Evolutionary conservation across 768 basidiomycete species (phyloP).

Genomic region (Boletus rubropictus): DNA sequence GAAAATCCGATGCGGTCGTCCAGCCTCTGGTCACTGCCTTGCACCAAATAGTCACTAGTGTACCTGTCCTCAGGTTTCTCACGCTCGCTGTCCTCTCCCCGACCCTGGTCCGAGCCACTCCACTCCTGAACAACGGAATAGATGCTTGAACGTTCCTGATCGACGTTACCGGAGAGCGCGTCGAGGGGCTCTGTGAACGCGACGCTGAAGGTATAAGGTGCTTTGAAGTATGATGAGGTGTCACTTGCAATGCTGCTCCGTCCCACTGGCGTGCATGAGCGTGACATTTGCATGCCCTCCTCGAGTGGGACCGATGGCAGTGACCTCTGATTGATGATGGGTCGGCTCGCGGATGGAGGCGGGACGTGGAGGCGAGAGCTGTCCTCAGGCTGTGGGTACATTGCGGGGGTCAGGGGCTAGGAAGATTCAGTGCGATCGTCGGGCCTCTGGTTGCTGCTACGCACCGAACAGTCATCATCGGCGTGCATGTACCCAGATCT

Average conservation of each 20-base stretch:
- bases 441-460: background rate
- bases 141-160: conserved; percentile 25
- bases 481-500: background rate
- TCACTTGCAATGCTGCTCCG: conserved; percentile 46
- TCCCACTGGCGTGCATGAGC: conserved; percentile 38
- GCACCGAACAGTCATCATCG: background rate
- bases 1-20: background rate
- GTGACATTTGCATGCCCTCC: conserved; percentile 38
- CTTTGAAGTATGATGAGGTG: conserved; percentile 42
- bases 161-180: conserved; percentile 11
- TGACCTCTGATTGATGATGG: conserved; percentile 26
- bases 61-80: conserved; percentile 14
- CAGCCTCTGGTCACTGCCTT: background rate
- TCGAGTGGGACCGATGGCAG: conserved; percentile 40
- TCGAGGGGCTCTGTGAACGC: conserved; percentile 29
- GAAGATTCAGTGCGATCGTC: background rate
- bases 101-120: conserved; percentile 19
- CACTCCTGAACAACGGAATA: conserved; percentile 26
- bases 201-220: conserved; percentile 36
- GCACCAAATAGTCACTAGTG: conserved; percentile 21
- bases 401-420: background rate
- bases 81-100: conserved; percentile 21
- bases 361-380: background rate
- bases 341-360: conserved; percentile 11
- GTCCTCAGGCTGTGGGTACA: background rate